These are phyloP conservation scores for Exophiala spinifera DNA, from an alignment of 2,329 filamentous ascomycete species.

Conservation along the genomic window DNA sequence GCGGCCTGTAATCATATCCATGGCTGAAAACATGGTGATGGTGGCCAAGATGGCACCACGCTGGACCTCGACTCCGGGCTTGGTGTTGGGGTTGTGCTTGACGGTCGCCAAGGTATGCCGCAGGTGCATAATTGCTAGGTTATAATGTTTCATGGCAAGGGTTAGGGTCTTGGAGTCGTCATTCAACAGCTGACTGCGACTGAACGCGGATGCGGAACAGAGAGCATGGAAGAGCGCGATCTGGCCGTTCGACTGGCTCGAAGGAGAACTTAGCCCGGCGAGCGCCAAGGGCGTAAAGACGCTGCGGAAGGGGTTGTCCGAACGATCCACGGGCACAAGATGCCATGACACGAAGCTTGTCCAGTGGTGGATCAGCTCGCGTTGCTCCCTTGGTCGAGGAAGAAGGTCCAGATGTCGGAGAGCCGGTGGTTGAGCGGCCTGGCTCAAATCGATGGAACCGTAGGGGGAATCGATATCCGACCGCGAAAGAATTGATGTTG, in stretches of 20 bases:
- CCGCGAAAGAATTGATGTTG: not conserved
- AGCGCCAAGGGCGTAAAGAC: conserved; percentile 29
- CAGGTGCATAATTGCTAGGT: conserved; percentile 32
- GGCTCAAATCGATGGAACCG: not conserved
- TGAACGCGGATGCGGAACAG: conserved; percentile 34
- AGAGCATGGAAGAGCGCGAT: conserved; percentile 34
- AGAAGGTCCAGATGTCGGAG: conserved; percentile 23
- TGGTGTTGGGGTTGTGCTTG: conserved; percentile 6
- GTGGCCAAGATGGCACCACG: conserved; percentile 23
- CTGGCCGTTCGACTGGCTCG: conserved; percentile 28
- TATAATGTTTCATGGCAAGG: conserved; percentile 32
- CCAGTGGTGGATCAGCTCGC: conserved; percentile 34
- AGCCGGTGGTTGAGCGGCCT: not conserved
- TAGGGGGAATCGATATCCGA: not conserved
- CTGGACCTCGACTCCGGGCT: conserved; percentile 12
- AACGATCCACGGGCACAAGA: conserved; percentile 32
- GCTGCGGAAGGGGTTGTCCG: conserved; percentile 33
- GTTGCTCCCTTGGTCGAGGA: conserved; percentile 16
- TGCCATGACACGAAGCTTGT: conserved; percentile 33
- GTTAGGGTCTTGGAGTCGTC: conserved; percentile 29
- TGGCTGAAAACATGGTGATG: conserved; percentile 25
- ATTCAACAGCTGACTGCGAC: conserved; percentile 31
- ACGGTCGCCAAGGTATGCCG: conserved; percentile 37
- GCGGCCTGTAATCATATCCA: conserved; percentile 26
- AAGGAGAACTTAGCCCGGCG: conserved; percentile 16